Conservation (phyloP, 2,329 filamentous ascomycete species). For the Aspergillus phoenicis region DNA sequence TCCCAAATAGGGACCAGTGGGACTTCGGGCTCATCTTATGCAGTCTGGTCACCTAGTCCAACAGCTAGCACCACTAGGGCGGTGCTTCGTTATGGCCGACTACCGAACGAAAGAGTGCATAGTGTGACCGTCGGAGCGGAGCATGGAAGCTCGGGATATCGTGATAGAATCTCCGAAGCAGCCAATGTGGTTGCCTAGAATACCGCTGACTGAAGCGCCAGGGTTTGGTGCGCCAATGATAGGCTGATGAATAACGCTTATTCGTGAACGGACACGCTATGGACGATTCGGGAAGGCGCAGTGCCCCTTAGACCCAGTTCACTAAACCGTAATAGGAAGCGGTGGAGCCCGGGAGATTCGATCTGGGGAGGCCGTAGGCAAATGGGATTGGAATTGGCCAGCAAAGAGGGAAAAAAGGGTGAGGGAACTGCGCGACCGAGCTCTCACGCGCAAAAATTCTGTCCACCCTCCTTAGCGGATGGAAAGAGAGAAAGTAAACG, state of each 20-base stretch:
- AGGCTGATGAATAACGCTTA: constrained; percentile 29
- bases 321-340: constrained; percentile 30
- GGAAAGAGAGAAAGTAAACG: neutral
- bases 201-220: constrained; percentile 22
- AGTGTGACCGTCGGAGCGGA: neutral
- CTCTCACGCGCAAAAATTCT: neutral
- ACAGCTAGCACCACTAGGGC: constrained; percentile 2
- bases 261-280: constrained; percentile 23
- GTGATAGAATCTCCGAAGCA: constrained; percentile 7
- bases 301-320: constrained; percentile 21
- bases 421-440: constrained; percentile 6
- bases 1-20: neutral
- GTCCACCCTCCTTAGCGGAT: neutral
- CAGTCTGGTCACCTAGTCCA: neutral
- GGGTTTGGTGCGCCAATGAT: constrained; percentile 25
- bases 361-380: constrained; percentile 31
- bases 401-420: constrained; percentile 8
- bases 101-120: neutral
- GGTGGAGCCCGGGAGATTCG: constrained; percentile 31
- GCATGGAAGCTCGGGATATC: constrained; percentile 11
- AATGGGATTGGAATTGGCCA: constrained; percentile 12
- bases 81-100: constrained; percentile 1
- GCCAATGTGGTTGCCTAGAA: constrained; percentile 22
- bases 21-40: neutral
- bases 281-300: constrained; percentile 25